Conservation (phyloP, 768 basidiomycete genomes). For the Collybia sordida region DNA sequence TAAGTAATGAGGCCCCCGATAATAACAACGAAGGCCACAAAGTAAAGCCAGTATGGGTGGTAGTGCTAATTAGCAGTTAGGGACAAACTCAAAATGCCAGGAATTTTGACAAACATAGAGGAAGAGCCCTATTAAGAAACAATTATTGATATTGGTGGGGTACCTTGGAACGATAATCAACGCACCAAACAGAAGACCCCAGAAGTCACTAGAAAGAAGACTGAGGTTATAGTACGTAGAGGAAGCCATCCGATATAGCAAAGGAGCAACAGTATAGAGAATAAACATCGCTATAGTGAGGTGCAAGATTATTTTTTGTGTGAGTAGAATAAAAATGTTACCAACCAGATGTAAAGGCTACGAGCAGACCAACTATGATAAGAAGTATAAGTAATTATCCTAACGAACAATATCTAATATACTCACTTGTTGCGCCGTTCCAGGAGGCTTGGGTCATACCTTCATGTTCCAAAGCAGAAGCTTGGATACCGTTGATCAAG, state of each 20-base stretch:
- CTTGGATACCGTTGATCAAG: slow-evolving; percentile 77
- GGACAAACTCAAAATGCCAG: not conserved
- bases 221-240: slow-evolving; percentile 86
- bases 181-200: slow-evolving; percentile 75
- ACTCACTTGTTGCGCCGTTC: slow-evolving; percentile 69
- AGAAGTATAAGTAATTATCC: slow-evolving; percentile 1
- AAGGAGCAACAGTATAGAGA: slow-evolving; percentile 82
- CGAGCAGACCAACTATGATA: slow-evolving; percentile 41
- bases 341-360: slow-evolving; percentile 38
- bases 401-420: not conserved
- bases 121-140: not conserved
- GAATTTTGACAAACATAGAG: not conserved
- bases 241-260: slow-evolving; percentile 83
- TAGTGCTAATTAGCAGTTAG: slow-evolving; percentile 52
- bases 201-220: slow-evolving; percentile 86
- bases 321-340: slow-evolving; percentile 2
- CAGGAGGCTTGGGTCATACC: slow-evolving; percentile 66
- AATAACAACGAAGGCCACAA: slow-evolving; percentile 72
- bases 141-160: not conserved
- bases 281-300: slow-evolving; percentile 68
- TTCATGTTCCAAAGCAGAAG: slow-evolving; percentile 70
- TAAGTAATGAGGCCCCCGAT: slow-evolving; percentile 75
- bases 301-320: not conserved
- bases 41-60: slow-evolving; percentile 87
- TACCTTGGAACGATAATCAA: slow-evolving; percentile 13